Base-by-base conservation (phyloP, 257 asterid species). In the Solanum arcanum region DNA sequence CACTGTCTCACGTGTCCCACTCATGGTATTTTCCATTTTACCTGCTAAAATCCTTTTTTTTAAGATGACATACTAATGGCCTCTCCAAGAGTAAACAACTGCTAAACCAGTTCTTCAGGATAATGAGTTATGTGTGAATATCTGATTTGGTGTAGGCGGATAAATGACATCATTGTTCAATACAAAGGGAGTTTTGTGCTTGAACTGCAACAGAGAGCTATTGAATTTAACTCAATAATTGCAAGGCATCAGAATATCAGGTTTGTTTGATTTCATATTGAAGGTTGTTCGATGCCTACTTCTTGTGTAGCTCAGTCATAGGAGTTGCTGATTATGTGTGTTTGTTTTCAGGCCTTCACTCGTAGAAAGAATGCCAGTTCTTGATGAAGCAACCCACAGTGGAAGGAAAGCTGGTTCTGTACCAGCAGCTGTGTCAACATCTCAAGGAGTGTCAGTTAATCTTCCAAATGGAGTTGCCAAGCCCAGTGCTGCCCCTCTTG, bases 161-260 rank as follows among this genome's bases (percentile, higher is more conserved):
- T 97, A 89, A 96, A 92, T 86, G 93, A 92, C 70, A 88, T 86
- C 69, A 87, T 96, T 82, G 89, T 85, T 89, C 98, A 91, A 81
- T 92, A 94, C 69, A 97, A 97, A 91, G 98, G 98, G 91, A 94
- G 98, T 91, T 92, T 97, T 88, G 96, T 92, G 88, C 98, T 97
- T 78, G 99, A 96, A 93, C 94, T 97, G 89, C 99, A 97, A 88
- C 99, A 97, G 92, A 93, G 99, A 93, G 98, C 99, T 91, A 95
- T 94, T 84, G 99, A 97, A 87, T 97, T 97, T 77, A 94, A 93
- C 87, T 93, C 98, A 44, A 92, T 97, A 39, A 94, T 95, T 86
- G 94, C 87, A 86, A 96, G 92, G 90, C 98, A 97, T 87, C 94
- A 62, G 89, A 95, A 91, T 87, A 97, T 96, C 87, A 95, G 99